A percentile compares a stretch with the other conserved stretches of the same genome.
Evolutionary conservation across 495 filamentous ascomycete genomes (phyloP).

Genomic region (Glutinoglossum americanum): DNA sequence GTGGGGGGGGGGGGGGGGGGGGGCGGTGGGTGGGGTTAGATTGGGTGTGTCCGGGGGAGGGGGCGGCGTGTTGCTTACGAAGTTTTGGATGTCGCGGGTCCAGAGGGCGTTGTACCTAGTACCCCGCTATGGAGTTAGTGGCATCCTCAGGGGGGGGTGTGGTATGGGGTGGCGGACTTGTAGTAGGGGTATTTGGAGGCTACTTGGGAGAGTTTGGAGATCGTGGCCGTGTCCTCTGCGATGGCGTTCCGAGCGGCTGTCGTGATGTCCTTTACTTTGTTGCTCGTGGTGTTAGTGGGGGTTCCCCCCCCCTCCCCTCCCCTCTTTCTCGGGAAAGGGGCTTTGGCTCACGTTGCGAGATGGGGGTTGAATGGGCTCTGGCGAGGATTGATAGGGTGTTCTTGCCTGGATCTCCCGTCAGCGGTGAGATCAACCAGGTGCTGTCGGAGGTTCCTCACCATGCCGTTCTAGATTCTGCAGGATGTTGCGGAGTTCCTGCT

Average conservation of each 20-base stretch:
- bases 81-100: conserved; percentile 67
- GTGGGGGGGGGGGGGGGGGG: too few species aligned
- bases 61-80: too few species aligned
- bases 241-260: conserved; percentile 33
- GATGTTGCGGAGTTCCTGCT: conserved; percentile 53
- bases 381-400: conserved; percentile 62
- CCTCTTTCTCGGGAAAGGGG: background rate
- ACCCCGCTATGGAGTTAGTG: too few species aligned
- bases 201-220: conserved; percentile 39
- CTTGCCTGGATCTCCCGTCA: conserved; percentile 24
- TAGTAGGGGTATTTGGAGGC: conserved; percentile 82
- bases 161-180: conserved; percentile 29
- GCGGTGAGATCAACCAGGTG: background rate
- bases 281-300: background rate
- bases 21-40: too few species aligned
- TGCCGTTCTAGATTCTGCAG: conserved; percentile 56
- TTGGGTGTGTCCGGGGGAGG: too few species aligned
- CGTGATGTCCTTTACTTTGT: conserved; percentile 19
- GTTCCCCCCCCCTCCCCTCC: background rate
- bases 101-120: conserved; percentile 59
- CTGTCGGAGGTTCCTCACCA: conserved; percentile 20
- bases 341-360: conserved; percentile 41
- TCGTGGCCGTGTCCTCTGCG: conserved; percentile 29
- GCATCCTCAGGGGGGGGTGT: too few species aligned
- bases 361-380: conserved; percentile 70